phyloP scores from a whole-genome alignment of 805 yeast species.

The Priceomyces medius region DNA sequence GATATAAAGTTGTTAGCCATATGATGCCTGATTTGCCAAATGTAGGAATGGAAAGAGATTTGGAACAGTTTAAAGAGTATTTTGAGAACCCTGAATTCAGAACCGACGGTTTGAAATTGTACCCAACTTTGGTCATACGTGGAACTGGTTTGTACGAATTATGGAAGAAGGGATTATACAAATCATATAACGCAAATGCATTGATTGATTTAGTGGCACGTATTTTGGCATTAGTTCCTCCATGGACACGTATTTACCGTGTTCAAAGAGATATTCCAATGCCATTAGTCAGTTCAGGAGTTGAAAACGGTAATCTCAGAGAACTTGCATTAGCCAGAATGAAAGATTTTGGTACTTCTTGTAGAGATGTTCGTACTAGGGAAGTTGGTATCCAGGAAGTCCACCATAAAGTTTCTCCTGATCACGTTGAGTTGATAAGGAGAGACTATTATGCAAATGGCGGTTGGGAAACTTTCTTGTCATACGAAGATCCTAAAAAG shows the following conservation, averaged over 20 bases:
- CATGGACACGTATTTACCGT: constrained; percentile 98
- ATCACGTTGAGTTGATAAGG: constrained; percentile 92
- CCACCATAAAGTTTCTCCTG: constrained; percentile 94
- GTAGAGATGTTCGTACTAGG: constrained; percentile 95
- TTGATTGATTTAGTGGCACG: constrained; percentile 93
- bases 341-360: constrained; percentile 96
- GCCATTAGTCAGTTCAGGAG: constrained; percentile 98
- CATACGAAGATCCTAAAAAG: constrained; percentile 95
- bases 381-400: constrained; percentile 99
- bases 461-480: constrained; percentile 96
- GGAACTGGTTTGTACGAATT: constrained; percentile 97
- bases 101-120: constrained; percentile 93
- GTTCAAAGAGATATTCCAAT: constrained; percentile 99
- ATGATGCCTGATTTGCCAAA: constrained; percentile 99
- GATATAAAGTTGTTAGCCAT: constrained; percentile 95
- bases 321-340: constrained; percentile 95
- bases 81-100: constrained; percentile 96
- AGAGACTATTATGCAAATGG: constrained; percentile 97
- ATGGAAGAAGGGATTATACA: constrained; percentile 95
- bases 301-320: constrained; percentile 93
- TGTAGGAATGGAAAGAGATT: constrained; percentile 97
- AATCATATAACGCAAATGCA: constrained; percentile 92
- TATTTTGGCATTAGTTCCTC: constrained; percentile 93
- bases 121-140: constrained; percentile 94
- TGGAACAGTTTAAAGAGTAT: constrained; percentile 93